Evolutionary conservation across 2,329 filamentous ascomycete genomes (phyloP).

Genomic region (Trichocomaceae sp.): DNA sequence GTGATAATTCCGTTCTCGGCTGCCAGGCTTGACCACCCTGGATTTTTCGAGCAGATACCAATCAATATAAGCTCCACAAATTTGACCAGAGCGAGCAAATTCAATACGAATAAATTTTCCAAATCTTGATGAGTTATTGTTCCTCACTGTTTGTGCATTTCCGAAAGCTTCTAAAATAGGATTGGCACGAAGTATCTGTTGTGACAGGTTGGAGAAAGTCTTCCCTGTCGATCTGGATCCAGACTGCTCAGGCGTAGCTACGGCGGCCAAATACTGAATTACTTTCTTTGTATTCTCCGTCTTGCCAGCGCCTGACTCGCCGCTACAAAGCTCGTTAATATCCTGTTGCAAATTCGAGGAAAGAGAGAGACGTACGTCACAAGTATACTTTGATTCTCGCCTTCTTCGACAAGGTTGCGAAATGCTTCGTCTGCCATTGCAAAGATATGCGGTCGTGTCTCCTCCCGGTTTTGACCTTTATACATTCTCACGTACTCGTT

Average conservation of each 20-base stretch:
- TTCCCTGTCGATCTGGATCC: constrained; percentile 53
- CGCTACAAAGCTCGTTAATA: constrained; percentile 36
- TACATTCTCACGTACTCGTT: constrained; percentile 99
- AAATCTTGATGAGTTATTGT: constrained; percentile 97
- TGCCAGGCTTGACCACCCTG: constrained; percentile 82
- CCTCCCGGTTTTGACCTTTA: constrained; percentile 80
- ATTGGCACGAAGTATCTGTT: constrained; percentile 93
- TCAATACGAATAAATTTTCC: constrained; percentile 99
- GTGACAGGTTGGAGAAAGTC: constrained; percentile 77
- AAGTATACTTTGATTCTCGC: constrained; percentile 91
- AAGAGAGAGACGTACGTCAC: constrained; percentile 60
- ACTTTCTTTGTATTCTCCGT: constrained; percentile 99
- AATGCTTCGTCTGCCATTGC: constrained; percentile 97
- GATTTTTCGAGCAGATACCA: constrained; percentile 99
- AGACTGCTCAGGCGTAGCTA: constrained; percentile 75
- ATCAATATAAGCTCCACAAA: constrained; percentile 92
- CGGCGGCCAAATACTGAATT: constrained; percentile 94
- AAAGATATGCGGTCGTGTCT: constrained; percentile 95
- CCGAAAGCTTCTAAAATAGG: constrained; percentile 97
- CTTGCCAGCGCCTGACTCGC: constrained; percentile 95
- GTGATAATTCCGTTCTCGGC: constrained; percentile 90
- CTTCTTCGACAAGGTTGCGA: constrained; percentile 89
- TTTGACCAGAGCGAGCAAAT: constrained; percentile 79
- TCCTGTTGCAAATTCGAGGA: not conserved
- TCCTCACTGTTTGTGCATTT: constrained; percentile 94